Base-by-base conservation (phyloP, 768 basidiomycete genomes). In the Kondoa subrosea region DNA sequence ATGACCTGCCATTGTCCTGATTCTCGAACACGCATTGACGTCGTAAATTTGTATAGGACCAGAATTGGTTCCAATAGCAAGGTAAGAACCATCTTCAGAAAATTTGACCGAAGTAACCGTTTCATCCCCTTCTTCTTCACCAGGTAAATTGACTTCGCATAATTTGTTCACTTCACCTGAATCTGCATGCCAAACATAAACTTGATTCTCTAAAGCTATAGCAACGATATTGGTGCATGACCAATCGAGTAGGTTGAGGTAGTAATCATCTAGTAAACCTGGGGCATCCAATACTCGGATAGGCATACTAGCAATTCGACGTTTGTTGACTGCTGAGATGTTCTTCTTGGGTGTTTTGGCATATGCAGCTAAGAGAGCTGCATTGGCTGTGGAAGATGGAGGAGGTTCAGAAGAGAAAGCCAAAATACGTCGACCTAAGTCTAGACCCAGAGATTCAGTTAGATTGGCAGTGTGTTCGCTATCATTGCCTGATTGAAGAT, bases 41-140 rank as follows among this genome's bases (percentile, higher is more conserved):
- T 96, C 93, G 89, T 91, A 95, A n/a, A 97, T 82, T 78, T 95
- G 91, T 40, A 96, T 87, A 2, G 87, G 85, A 0, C 92, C 93
- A 0, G 80, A 82, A 3, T 88, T 86, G 33, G 85, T 78, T 0
- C 90, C 91, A 34, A 93, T 78, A 1, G 87, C 89, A 26, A 96
- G 80, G 78, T 87, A 93, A 12, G 83, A 81, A 0, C 78, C 78
- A 66, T 79, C 78, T 14, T 75, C 74, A 12, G 78, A 76, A 76
- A 79, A 80, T 33, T 76, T 76, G 32, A 79, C 74, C 12, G 65
- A 67, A 66, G 67, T 69, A 26, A 73, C 59, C 65, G 69, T 69
- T 57, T 71, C 74, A 66, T 72, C 70, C 1, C 87, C 87, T 72
- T 88, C 87, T 56, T 67, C 68, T 27, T 83, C 84, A 8, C 71